Evolutionary conservation across 768 basidiomycete species (phyloP).

Genomic region (Phylloporus arenicola): DNA sequence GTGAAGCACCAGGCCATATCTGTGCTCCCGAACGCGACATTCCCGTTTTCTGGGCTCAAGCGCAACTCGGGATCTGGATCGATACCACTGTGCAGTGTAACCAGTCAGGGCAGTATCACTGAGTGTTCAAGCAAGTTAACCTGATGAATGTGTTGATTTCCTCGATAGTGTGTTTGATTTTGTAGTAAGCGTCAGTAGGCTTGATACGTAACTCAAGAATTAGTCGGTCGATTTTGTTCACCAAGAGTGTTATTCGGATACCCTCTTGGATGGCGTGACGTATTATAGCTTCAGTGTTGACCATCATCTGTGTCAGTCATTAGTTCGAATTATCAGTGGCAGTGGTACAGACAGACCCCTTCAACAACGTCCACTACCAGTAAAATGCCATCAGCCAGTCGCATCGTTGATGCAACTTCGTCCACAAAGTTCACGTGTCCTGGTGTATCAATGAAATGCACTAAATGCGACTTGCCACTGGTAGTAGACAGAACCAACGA

Average conservation of each 20-base stretch:
- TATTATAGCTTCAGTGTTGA: conserved; percentile 82
- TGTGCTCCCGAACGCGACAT: conserved; percentile 94
- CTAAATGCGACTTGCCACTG: conserved; percentile 84
- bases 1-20: conserved; percentile 99
- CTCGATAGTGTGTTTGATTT: conserved; percentile 98
- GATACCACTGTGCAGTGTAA: conserved; percentile 49
- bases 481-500: conserved; percentile 84
- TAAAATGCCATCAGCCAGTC: conserved; percentile 85
- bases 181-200: conserved; percentile 95
- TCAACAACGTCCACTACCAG: conserved; percentile 98
- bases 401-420: conserved; percentile 84
- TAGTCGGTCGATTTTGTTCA: conserved; percentile 97
- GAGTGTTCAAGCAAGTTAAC: conserved; percentile 35
- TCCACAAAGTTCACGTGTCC: conserved; percentile 99
- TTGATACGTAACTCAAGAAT: conserved; percentile 95
- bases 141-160: conserved; percentile 97
- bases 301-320: conserved; percentile 64
- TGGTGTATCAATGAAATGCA: conserved; percentile 95
- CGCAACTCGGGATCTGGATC: conserved; percentile 85
- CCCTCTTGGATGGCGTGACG: conserved; percentile 87
- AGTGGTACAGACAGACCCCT: conserved; percentile 56
- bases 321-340: conserved; percentile 5
- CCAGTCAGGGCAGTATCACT: not conserved
- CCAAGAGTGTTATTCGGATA: conserved; percentile 83
- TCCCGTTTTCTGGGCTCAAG: conserved; percentile 90